These are phyloP conservation scores for Penicillium atrosanguineum DNA, from an alignment of 495 filamentous ascomycete species.

Conservation along the genomic window DNA sequence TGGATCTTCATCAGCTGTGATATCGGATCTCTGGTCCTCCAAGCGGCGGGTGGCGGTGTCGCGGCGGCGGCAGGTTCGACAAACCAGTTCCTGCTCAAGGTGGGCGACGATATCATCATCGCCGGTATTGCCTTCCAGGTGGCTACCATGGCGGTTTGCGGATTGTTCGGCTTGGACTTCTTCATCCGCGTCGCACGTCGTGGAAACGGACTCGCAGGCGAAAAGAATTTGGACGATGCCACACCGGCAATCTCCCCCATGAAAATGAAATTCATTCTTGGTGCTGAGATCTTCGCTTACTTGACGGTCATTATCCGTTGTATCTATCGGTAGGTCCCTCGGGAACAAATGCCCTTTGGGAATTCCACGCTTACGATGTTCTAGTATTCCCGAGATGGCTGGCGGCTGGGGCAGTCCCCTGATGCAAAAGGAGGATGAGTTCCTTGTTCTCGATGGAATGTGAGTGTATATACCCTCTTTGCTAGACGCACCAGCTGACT, in stretches of 20 bases:
- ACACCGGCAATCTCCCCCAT: conserved; percentile 18
- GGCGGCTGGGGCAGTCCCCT: conserved; percentile 66
- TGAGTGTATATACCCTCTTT: conserved; percentile 23
- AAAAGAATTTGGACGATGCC: conserved; percentile 25
- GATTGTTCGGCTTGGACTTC: conserved; percentile 48
- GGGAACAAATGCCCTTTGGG: background rate
- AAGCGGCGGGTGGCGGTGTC: conserved; percentile 63
- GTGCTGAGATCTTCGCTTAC: conserved; percentile 55
- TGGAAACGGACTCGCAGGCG: conserved; percentile 27
- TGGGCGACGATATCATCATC: conserved; percentile 63
- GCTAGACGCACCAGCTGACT: background rate
- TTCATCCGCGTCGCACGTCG: conserved; percentile 41
- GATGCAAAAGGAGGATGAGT: conserved; percentile 65
- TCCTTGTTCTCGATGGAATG: conserved; percentile 61
- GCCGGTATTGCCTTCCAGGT: conserved; percentile 72
- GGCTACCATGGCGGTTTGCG: conserved; percentile 59
- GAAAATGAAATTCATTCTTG: conserved; percentile 52
- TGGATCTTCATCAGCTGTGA: conserved; percentile 68
- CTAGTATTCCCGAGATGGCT: conserved; percentile 61
- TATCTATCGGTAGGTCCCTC: conserved; percentile 54
- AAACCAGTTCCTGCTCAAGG: conserved; percentile 23
- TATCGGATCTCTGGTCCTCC: conserved; percentile 59
- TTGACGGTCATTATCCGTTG: conserved; percentile 61
- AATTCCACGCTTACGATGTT: background rate
- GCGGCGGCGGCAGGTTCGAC: conserved; percentile 38